Conservation (phyloP, 1,284 basidiomycete species). For the Cutaneotrichosporon dermatis region DNA sequence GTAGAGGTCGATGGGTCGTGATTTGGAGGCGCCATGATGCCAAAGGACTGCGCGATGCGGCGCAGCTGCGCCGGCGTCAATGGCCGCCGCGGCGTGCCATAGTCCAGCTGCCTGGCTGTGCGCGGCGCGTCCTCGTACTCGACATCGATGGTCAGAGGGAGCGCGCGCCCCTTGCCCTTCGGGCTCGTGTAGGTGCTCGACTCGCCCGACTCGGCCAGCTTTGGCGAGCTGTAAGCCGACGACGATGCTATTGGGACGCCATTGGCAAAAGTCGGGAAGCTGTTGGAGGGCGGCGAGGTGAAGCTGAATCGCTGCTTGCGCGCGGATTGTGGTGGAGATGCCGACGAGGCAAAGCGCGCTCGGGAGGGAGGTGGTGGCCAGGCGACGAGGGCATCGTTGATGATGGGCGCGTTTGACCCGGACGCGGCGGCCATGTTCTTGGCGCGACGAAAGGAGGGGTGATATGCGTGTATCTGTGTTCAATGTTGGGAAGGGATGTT, state of each 20-base stretch:
- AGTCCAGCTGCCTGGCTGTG: slow-evolving; percentile 10
- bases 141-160: neutral
- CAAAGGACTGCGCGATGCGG: slow-evolving; percentile 45
- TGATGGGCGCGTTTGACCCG: slow-evolving; percentile 41
- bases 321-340: slow-evolving; percentile 24
- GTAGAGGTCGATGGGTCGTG: slow-evolving; percentile 8
- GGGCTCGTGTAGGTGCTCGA: slow-evolving; percentile 4
- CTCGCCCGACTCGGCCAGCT: neutral
- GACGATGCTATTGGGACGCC: neutral
- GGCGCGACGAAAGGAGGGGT: neutral
- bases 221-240: neutral
- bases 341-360: slow-evolving; percentile 18
- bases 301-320: slow-evolving; percentile 11
- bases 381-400: slow-evolving; percentile 40
- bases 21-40: slow-evolving; percentile 37
- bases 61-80: slow-evolving; percentile 38
- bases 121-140: neutral
- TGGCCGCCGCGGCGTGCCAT: slow-evolving; percentile 37
- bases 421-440: slow-evolving; percentile 10
- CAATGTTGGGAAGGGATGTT: no score
- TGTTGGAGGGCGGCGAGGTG: neutral
- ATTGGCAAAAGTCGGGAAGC: neutral
- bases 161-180: neutral
- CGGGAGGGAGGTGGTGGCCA: slow-evolving; percentile 35
- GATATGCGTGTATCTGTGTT: no score